Base-by-base conservation (phyloP, 495 filamentous ascomycete species). In the Penicillium desertorum region DNA sequence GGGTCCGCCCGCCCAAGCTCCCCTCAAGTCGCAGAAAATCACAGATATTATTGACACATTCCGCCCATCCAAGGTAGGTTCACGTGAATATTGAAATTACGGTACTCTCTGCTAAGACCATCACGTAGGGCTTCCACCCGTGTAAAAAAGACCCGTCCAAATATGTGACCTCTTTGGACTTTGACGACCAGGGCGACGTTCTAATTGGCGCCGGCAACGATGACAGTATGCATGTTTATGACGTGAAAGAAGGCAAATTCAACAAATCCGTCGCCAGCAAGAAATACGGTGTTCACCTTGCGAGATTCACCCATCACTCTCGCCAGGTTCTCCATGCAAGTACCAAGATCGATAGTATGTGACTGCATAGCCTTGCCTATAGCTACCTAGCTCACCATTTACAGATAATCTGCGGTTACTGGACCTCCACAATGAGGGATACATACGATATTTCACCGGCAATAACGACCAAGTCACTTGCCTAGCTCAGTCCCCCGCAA, bases 221-320 rank as follows among this genome's bases (percentile, higher is more conserved):
- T 66, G 92, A 97, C 61, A 94, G 89, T 1, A 90, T 99, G 58
- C 92, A 98, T 64, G 81, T 98, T 30, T 99, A 92, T 75, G 94
- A 91, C 62, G 87, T 93, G 60, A 90, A 88, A 58, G 91, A 94
- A 48, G 94, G 94, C 6, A 90, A 88, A 53, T 85, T 88, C 55
- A 86, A 86, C 25, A 98, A 98, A 70, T 84, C 85, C 34, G 80
- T 96, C 23, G 85, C 92, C 47, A 78, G 76, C 85, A 89, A 96
- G 68, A 99, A 99, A 68, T 99, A 98, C 60, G 94, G 94, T 36
- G 91, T 88, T 9, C 91, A 95, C 62, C 84, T 96, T 32, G 94
- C 94, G 5, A 87, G 91, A 64, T 99, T 98, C 74, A 95, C 92
- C 2, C 94, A 97, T 61, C 86, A 91, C 59, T 83, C 87, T 53